Percentiles rank a stretch among this genome's conserved stretches.
Evolutionary conservation across 345 rosid genomes (phyloP).

Genomic region (Eutrema yunnanense): DNA sequence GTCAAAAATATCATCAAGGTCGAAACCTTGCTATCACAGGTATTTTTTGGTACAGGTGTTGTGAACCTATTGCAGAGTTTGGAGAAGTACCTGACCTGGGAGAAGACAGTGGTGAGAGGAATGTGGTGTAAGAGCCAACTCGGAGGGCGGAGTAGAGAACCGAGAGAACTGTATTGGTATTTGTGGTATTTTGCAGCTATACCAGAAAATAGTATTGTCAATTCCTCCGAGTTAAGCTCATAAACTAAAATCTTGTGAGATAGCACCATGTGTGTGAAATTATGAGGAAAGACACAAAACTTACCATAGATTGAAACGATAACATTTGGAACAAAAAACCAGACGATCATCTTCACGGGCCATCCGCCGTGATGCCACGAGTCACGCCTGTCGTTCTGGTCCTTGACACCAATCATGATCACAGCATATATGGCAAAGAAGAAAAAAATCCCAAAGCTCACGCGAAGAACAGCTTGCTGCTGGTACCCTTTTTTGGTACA

Average conservation of each 20-base stretch:
- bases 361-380: slow-evolving; percentile 98
- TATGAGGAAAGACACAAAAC: slow-evolving; percentile 1
- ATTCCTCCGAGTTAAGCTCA: neutral
- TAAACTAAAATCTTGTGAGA: neutral
- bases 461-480: slow-evolving; percentile 90
- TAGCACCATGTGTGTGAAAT: neutral
- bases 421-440: slow-evolving; percentile 67
- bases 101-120: slow-evolving; percentile 85
- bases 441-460: slow-evolving; percentile 82
- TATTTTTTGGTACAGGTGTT: too few species aligned
- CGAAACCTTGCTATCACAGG: too few species aligned
- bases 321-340: slow-evolving; percentile 85
- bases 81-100: slow-evolving; percentile 63
- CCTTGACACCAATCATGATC: slow-evolving; percentile 91
- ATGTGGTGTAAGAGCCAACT: slow-evolving; percentile 87
- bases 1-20: too few species aligned
- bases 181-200: neutral
- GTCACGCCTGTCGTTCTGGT: slow-evolving; percentile 87
- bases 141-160: slow-evolving; percentile 87
- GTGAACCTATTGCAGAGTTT: neutral
- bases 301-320: slow-evolving; percentile 72
- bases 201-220: neutral
- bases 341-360: slow-evolving; percentile 72
- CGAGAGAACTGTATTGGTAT: slow-evolving; percentile 70
- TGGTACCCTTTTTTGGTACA: slow-evolving; percentile 78